Evolutionary conservation across 164 flowering plant species (phyloP), one percentile per base, ranked within the genome.

Genomic region (Vitis rupestris): DNA sequence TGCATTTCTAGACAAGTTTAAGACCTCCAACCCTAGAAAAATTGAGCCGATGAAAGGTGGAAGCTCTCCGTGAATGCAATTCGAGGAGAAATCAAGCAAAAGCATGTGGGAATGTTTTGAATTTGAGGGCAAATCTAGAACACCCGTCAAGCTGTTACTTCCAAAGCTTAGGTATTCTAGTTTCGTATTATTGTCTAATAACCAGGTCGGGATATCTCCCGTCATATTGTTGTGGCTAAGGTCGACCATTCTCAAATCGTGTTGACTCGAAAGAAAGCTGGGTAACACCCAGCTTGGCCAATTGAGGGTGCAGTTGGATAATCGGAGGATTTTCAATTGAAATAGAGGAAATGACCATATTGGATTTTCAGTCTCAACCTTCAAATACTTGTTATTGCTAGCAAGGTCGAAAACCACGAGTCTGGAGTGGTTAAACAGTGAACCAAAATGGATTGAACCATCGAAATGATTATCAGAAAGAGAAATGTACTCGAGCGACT

Each of bases 171-270:
- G 23, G 3, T 5, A 2, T 15, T 23, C 50, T 15, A 72, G 14
- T 3, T 13, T 50, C 12, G 72, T 67, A 27, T 74, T 78, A 49
- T 74, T 73, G 55, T 61, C 58, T 8, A 73, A 48, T 59, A 77
- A 17, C 80, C 80, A 73, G 44, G n/a, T 19, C 4, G 71, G 77
- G 53, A 74, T 16, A 7, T 14, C 44, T 67, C 74, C 71, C 2
- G 2, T 44, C n/a, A 73, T 13, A 13, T 50, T 13, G 9, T 30
- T 63, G 55, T 68, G 2, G 0, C 52, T 19, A 19, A 75, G 67
- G 15, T 66, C 63, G 54, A 74, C 62, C 3, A 11, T 1, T 27
- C n/a, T 9, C 47, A 75, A 30, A 50, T 70, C 69, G 48, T 59
- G 16, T 29, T 70, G 73, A 14, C 61, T 2, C 7, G 9, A 58